These are phyloP conservation scores for Rugonectria rugulosa DNA, from an alignment of 2,329 filamentous ascomycete genomes.

Conservation along the genomic window DNA sequence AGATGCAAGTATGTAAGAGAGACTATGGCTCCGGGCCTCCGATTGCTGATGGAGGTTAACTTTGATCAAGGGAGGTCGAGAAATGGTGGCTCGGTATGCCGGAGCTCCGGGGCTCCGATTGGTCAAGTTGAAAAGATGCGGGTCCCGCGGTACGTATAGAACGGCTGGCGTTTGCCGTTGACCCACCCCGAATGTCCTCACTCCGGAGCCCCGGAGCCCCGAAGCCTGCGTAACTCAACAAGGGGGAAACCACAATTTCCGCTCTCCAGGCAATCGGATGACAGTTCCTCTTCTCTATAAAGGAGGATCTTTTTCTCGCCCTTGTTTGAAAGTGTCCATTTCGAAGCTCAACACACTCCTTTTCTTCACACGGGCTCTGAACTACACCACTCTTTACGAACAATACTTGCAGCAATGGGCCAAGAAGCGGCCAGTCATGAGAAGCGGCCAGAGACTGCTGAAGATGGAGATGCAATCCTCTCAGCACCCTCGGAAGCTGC, in stretches of 20 bases:
- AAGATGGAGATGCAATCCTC: neutral
- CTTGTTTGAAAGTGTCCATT: too few species aligned
- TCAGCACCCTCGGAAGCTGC: neutral
- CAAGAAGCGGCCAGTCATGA: neutral
- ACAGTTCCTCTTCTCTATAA: too few species aligned
- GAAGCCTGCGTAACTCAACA: neutral
- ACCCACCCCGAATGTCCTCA: too few species aligned
- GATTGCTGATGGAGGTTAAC: too few species aligned
- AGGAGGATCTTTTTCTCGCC: too few species aligned
- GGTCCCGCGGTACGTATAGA: too few species aligned
- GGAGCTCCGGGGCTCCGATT: conserved; percentile 13
- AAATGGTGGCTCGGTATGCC: conserved; percentile 13
- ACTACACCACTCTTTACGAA: neutral
- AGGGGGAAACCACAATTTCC: too few species aligned
- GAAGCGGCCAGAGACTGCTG: neutral
- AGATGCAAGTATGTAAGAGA: neutral
- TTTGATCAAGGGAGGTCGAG: too few species aligned
- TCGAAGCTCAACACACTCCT: neutral
- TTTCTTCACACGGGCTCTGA: neutral
- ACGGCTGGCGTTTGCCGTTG: too few species aligned
- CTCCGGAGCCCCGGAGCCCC: conserved; percentile 11
- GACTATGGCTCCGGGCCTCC: too few species aligned
- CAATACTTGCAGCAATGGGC: conserved; percentile 4
- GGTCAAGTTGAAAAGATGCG: too few species aligned
- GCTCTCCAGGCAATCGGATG: too few species aligned